Conservation (phyloP, 2,329 filamentous ascomycete genomes). For the Neurospora sp. region DNA sequence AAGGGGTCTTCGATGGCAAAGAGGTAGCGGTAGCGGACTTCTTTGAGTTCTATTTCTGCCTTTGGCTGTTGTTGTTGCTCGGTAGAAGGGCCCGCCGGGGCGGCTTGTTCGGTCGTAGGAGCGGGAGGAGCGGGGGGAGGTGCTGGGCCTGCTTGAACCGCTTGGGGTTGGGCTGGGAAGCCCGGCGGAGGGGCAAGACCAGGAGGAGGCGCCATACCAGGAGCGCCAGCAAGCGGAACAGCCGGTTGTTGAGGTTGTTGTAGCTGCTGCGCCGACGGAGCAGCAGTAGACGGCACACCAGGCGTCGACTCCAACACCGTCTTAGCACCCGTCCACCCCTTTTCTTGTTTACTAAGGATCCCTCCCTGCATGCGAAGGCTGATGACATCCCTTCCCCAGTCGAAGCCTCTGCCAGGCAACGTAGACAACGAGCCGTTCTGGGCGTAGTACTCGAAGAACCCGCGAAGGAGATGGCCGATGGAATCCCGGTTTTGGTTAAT, state of each 20-base stretch:
- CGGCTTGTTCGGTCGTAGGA: not conserved
- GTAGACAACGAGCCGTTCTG: conserved; percentile 46
- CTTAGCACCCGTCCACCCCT: conserved; percentile 80
- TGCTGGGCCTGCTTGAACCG: not conserved
- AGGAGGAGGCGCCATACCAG: not conserved
- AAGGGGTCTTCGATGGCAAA: conserved; percentile 92
- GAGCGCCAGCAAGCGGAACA: not conserved
- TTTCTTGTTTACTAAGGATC: conserved; percentile 61
- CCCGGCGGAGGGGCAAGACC: not conserved
- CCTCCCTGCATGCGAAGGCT: conserved; percentile 66
- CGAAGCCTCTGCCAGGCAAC: conserved; percentile 50
- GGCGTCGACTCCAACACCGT: conserved; percentile 46
- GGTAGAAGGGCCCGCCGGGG: not conserved
- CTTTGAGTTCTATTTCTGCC: conserved; percentile 40
- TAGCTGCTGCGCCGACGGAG: conserved; percentile 2
- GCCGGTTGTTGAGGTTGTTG: not conserved
- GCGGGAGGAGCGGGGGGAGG: conserved; percentile 8
- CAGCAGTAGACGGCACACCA: conserved; percentile 1
- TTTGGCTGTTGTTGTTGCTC: conserved; percentile 16
- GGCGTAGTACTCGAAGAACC: conserved; percentile 85
- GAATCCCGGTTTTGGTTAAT: conserved; percentile 62
- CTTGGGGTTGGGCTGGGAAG: not conserved
- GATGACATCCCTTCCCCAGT: conserved; percentile 72
- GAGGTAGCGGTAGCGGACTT: conserved; percentile 70
- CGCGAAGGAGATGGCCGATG: conserved; percentile 61